These are phyloP conservation scores for Yamadazyma insecticola DNA, from an alignment of 805 yeast species.

Conservation along the genomic window DNA sequence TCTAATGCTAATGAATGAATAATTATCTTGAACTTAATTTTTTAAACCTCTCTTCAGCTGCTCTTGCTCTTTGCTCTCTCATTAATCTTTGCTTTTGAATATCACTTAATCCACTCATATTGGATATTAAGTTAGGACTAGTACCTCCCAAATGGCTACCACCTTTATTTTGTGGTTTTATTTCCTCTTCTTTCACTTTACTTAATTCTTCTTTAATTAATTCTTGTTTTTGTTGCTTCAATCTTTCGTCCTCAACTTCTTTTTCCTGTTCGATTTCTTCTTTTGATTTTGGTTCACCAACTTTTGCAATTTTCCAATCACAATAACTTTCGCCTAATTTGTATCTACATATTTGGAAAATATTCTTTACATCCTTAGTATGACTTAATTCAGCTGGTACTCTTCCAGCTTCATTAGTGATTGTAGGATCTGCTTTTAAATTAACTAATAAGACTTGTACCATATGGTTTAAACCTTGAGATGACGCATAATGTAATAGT, in stretches of 20 bases:
- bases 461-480: conserved; percentile 62
- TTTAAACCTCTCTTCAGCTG: conserved; percentile 82
- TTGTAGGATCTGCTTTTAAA: conserved; percentile 67
- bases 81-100: conserved; percentile 74
- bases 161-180: conserved; percentile 33
- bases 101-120: conserved; percentile 59
- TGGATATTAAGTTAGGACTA: conserved; percentile 35
- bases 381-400: conserved; percentile 67
- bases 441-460: conserved; percentile 57
- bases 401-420: conserved; percentile 48
- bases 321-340: conserved; percentile 64
- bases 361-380: conserved; percentile 40
- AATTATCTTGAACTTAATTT: conserved; percentile 5
- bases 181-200: conserved; percentile 36
- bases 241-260: conserved; percentile 29
- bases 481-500: conserved; percentile 71
- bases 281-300: conserved; percentile 55
- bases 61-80: conserved; percentile 94
- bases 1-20: conserved; percentile 12
- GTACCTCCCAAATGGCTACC: conserved; percentile 23
- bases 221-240: conserved; percentile 34
- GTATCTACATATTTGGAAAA: conserved; percentile 65
- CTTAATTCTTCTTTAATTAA: conserved; percentile 43
- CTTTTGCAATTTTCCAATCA: conserved; percentile 66
- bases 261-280: conserved; percentile 50